phyloP scores from a whole-genome alignment of 257 asterid genomes.

The Datura wrightii region DNA sequence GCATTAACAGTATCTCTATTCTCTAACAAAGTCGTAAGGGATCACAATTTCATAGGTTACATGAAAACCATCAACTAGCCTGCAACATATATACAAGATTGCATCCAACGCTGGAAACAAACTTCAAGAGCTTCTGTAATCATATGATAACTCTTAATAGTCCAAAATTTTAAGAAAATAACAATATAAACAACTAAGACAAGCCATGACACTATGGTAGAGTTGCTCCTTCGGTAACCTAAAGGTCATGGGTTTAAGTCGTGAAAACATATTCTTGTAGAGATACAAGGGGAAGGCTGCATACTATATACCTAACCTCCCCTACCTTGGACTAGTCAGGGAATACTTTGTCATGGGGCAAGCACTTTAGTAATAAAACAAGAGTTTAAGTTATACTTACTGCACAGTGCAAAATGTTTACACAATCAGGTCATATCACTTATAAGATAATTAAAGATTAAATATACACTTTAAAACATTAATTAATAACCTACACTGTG shows the following conservation, averaged over 20 bases:
- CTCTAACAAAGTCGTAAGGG: background rate
- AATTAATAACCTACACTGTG: background rate
- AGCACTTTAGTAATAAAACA: background rate
- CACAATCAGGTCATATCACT: background rate
- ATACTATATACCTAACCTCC: no score
- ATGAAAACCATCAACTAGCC: background rate
- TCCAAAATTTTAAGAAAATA: background rate
- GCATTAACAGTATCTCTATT: background rate
- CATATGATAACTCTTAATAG: background rate
- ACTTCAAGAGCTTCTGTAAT: background rate
- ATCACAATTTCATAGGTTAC: background rate
- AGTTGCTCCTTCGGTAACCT: background rate
- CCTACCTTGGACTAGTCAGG: no score
- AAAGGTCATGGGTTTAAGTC: background rate
- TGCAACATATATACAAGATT: background rate
- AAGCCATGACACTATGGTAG: background rate
- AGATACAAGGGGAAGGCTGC: slow-evolving; percentile 2
- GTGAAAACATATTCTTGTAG: background rate
- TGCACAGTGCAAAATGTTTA: background rate
- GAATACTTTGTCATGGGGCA: background rate
- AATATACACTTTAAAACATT: background rate
- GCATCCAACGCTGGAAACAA: background rate
- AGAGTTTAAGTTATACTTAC: background rate
- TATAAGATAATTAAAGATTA: background rate
- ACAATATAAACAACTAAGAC: background rate